Base-by-base conservation (phyloP, 768 basidiomycete genomes). In the Amanita rubescens region DNA sequence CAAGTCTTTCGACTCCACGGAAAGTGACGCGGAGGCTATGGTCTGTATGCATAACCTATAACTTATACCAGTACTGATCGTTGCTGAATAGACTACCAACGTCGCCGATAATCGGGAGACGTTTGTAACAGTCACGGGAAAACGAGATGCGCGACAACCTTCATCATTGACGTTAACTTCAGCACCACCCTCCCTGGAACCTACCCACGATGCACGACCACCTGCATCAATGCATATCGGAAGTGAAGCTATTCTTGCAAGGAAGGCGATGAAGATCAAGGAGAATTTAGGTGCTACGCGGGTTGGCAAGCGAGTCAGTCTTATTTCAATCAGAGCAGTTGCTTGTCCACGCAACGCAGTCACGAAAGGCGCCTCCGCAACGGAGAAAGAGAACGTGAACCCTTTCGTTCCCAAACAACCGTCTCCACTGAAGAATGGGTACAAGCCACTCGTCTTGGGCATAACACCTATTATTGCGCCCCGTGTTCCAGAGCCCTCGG, bases 351-450 rank as follows among this genome's bases (percentile, higher is more conserved):
- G 15, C 6, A n/a, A 15, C 8, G 14, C 15, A 39, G 51, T 43
- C 15, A 24, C 51, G 5, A 20, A 12, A 4, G 14, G 41, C 17
- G 15, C n/a, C 22, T 22, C 32, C 20, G 38, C 43, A 5, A 37
- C 37, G 25, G 52, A 14, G 32, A 37, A 53, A n/a, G 52, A 53
- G 25, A 46, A 45, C 14, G 19, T n/a, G 43, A 17, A 46, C 5
- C 27, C 30, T 19, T 30, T 22, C 5, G 12, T 39, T 39, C 30
- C 30, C 27, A 22, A 22, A 39, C 42, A 38, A 10, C 24, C 27
- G 20, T 19, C 22, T 39, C 49, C 49, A 20, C 34, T 52, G 42
- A 52, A 43, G 20, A 52, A 52, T 42, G 50, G 38, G n/a, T 51
- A 41, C 30, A 32, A 43, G 14, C 33, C 34, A 12, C 49, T 38